Evolutionary conservation across 2,329 filamentous ascomycete species (phyloP).

Genomic region (Pseudogymnoascus sp.): DNA sequence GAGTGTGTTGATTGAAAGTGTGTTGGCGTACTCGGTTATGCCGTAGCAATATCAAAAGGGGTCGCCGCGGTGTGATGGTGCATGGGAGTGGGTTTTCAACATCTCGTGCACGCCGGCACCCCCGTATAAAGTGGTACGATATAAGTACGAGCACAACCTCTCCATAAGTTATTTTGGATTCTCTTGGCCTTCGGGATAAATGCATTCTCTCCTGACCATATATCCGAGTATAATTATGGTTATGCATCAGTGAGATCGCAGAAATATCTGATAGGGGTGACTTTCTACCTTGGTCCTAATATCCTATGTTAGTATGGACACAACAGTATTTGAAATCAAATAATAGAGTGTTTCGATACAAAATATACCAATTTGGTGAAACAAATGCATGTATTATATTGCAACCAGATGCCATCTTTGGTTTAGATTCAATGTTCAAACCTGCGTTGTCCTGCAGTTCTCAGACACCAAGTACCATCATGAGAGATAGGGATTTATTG

Average conservation of each 20-base stretch:
- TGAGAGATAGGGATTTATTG: too few species aligned
- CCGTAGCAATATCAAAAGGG: background rate
- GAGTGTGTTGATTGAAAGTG: background rate
- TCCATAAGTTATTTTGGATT: background rate
- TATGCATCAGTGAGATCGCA: background rate
- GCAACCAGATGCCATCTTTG: too few species aligned
- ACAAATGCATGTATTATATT: too few species aligned
- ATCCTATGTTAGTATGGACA: background rate
- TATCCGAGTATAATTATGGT: background rate
- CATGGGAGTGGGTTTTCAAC: background rate
- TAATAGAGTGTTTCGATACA: background rate
- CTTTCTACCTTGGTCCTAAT: background rate
- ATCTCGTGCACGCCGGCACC: background rate
- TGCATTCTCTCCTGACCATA: background rate
- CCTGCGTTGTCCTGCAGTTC: too few species aligned
- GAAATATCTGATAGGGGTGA: background rate
- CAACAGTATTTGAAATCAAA: background rate
- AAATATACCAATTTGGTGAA: too few species aligned
- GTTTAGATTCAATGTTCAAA: too few species aligned
- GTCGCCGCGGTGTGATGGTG: background rate
- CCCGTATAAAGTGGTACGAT: background rate
- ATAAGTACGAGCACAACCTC: background rate
- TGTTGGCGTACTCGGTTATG: background rate
- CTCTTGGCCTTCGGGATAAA: background rate
- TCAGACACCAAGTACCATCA: too few species aligned